Base-by-base conservation (phyloP, 331 rosid species). In the Malus hybrid region DNA sequence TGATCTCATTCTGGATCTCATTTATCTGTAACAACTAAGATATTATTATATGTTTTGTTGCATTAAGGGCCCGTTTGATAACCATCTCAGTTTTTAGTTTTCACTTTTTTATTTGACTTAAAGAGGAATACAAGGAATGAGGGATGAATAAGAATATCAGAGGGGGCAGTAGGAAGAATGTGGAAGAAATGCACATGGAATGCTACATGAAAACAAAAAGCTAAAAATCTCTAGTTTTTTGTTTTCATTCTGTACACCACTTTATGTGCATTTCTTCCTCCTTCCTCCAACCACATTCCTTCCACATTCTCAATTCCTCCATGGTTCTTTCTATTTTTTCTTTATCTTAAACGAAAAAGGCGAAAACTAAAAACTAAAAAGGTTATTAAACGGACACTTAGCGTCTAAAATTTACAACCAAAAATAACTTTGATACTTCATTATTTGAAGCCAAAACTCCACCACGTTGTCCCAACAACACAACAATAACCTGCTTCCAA, bases 381-480 rank as follows among this genome's bases (percentile, higher is more conserved):
- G 58, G 1, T 52, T 52, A 52, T 52, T 19, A 52, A 15, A 52
- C 1, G 3, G 20, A 52, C 58, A 0, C 22, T 19, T 5, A 42
- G 48, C 48, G 14, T 42, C 48, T 42, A 10, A 42, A 42, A 42
- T 42, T 42, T 10, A 42, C 48, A 42, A 42, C 48, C 13, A 42
- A 42, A 42, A 42, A 10, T 3, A 22, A 3, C 4, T 44, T 48
- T 68, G 44, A 50, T 29, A 7, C 63, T 7, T 63, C 5, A 70
- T 52, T 3, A 30, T 13, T 32, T 10, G 1, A 30, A 71, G 20
- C 65, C 42, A 55, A 30, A n/a, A 30, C 14, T 71, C 63, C 30
- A 71, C 28, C 22, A 72, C 20, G 30, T 39, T 76, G 83, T 80
- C 80, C 81, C 48, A 77, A 76, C 75, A 76, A 79, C 68, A 24